Evolutionary conservation across 225 moss, liverwort and hornwort species (phyloP).

Genomic region (Thuidium tamariscinum): DNA sequence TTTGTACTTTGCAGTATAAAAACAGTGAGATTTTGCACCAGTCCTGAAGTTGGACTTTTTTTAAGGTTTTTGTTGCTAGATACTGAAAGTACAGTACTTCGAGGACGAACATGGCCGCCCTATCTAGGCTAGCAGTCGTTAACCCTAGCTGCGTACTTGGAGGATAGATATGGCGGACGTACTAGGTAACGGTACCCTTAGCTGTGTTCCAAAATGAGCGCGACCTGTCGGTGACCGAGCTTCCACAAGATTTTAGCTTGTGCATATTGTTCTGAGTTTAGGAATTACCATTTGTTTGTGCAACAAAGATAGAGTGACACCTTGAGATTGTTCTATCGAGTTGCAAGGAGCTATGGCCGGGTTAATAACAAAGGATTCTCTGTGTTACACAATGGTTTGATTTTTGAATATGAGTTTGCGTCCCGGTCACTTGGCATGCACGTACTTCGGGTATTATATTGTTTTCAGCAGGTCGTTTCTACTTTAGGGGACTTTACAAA

Average conservation of each 20-base stretch:
- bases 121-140: neutral
- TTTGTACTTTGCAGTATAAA: neutral
- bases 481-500: neutral
- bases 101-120: neutral
- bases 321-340: neutral
- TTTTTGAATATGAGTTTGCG: neutral
- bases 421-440: neutral
- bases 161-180: neutral
- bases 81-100: neutral
- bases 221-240: neutral
- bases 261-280: neutral
- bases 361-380: neutral
- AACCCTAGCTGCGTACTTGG: neutral
- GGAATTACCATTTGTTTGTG: neutral
- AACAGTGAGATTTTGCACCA: neutral
- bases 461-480: neutral
- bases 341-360: neutral
- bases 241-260: neutral
- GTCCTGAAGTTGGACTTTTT: neutral
- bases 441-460: neutral
- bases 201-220: neutral
- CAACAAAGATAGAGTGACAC: neutral
- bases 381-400: too few species aligned
- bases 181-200: neutral
- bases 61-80: too few species aligned